phyloP scores from a whole-genome alignment of 352 stramenopile genomes.

The Pythium utonaiense region DNA sequence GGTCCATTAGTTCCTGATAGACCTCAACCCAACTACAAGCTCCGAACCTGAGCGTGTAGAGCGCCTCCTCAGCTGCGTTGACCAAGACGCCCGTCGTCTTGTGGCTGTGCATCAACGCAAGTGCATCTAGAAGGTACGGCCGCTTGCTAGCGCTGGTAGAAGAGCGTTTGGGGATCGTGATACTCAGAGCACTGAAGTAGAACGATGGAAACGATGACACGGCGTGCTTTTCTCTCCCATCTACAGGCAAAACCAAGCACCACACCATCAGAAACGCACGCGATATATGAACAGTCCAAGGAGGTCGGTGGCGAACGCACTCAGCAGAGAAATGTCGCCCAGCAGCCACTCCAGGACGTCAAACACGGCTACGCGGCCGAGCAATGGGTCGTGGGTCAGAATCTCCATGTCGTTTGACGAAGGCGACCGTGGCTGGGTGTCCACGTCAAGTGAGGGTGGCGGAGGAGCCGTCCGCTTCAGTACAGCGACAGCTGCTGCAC shows the following conservation, averaged over 20 bases:
- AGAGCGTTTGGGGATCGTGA: background rate
- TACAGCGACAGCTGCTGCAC: slow-evolving; percentile 36
- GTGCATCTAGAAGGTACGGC: slow-evolving; percentile 23
- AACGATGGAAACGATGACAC: slow-evolving; percentile 45
- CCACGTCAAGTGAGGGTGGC: background rate
- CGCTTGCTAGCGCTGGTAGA: background rate
- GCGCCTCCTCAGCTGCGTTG: background rate
- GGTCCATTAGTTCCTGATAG: no score
- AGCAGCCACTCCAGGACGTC: slow-evolving; percentile 54
- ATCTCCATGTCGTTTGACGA: background rate
- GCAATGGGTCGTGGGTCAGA: slow-evolving; percentile 23
- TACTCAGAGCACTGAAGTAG: slow-evolving; percentile 32
- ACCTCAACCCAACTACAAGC: no score
- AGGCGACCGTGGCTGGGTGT: background rate
- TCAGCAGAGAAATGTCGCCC: slow-evolving; percentile 52
- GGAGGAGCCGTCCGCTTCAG: slow-evolving; percentile 22
- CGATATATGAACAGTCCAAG: background rate
- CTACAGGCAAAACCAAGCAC: slow-evolving; percentile 1
- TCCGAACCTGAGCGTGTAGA: slow-evolving; percentile 2
- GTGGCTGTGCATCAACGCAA: slow-evolving; percentile 32
- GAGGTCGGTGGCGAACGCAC: slow-evolving; percentile 23
- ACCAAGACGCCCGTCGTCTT: slow-evolving; percentile 31
- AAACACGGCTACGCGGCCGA: slow-evolving; percentile 38
- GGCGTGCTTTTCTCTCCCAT: slow-evolving; percentile 25
- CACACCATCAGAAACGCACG: background rate